Evolutionary conservation across 2,329 filamentous ascomycete genomes (phyloP).

Genomic region (Penicillium sp.): DNA sequence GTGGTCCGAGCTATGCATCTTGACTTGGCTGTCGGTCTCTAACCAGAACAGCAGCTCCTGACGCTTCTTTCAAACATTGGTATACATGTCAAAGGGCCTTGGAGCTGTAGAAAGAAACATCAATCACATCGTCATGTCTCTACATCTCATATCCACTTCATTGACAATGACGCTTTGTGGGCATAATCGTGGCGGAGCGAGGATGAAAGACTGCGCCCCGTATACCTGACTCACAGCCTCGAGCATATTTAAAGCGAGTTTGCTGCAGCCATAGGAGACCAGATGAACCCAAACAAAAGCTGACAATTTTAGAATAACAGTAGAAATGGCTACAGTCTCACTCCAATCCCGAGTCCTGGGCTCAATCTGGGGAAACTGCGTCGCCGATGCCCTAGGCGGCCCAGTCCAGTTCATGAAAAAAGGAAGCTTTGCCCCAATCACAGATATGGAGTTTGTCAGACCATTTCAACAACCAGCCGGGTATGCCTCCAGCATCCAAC

Average conservation of each 20-base stretch:
- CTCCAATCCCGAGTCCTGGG: background rate
- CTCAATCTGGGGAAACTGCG: slow-evolving; percentile 41
- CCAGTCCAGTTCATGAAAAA: slow-evolving; percentile 42
- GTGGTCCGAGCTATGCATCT: background rate
- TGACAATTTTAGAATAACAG: too few species aligned
- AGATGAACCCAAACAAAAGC: background rate
- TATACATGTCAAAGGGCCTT: background rate
- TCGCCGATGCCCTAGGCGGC: slow-evolving; percentile 46
- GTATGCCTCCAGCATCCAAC: slow-evolving; percentile 9
- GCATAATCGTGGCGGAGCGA: background rate
- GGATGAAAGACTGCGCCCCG: background rate
- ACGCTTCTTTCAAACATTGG: background rate
- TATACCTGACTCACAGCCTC: background rate
- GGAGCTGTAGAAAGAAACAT: background rate
- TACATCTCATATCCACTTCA: too few species aligned
- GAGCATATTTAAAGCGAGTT: background rate
- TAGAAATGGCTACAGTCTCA: background rate
- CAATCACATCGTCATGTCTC: background rate
- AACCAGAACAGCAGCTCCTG: background rate
- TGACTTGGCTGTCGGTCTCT: too few species aligned
- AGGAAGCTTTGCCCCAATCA: slow-evolving; percentile 38
- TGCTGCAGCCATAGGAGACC: background rate
- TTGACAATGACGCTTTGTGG: background rate
- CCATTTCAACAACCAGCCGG: slow-evolving; percentile 41
- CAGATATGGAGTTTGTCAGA: slow-evolving; percentile 31